These are phyloP conservation scores for Ophiognomonia clavigignenti-juglandacearum DNA, from an alignment of 2,329 filamentous ascomycete species.

Conservation along the genomic window DNA sequence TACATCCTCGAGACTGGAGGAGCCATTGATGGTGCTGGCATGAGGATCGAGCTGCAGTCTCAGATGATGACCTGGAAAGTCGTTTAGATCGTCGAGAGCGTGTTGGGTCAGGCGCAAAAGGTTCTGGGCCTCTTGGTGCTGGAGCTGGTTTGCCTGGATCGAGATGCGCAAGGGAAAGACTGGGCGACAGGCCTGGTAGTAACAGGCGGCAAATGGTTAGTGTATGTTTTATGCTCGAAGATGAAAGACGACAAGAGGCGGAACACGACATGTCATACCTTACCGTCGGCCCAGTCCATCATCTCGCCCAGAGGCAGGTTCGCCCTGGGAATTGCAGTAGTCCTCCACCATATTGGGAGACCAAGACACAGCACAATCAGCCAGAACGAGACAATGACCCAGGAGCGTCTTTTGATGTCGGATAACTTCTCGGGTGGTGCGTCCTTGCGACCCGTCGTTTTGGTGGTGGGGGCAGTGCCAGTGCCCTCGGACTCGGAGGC, in stretches of 20 bases:
- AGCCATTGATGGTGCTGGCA: slow-evolving; percentile 24
- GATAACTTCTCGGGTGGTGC: slow-evolving; percentile 76
- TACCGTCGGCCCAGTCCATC: slow-evolving; percentile 87
- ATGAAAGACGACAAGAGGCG: neutral
- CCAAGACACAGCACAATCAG: slow-evolving; percentile 76
- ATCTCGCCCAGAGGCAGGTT: slow-evolving; percentile 78
- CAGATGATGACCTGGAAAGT: slow-evolving; percentile 80
- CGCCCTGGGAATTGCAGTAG: slow-evolving; percentile 87
- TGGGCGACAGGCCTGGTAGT: slow-evolving; percentile 70
- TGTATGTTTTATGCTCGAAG: neutral
- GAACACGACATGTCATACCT: slow-evolving; percentile 47
- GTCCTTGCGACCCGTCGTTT: slow-evolving; percentile 29
- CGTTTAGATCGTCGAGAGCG: slow-evolving; percentile 79
- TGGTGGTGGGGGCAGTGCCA: neutral
- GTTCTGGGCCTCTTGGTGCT: slow-evolving; percentile 63
- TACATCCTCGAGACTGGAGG: slow-evolving; percentile 41
- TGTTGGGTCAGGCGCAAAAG: slow-evolving; percentile 79
- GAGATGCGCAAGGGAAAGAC: slow-evolving; percentile 83
- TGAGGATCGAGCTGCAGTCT: slow-evolving; percentile 60
- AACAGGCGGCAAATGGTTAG: neutral
- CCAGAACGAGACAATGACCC: slow-evolving; percentile 88
- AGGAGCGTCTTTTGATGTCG: slow-evolving; percentile 63
- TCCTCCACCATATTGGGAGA: slow-evolving; percentile 92
- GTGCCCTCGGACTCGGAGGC: neutral
- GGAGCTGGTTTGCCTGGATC: slow-evolving; percentile 64